These are phyloP conservation scores for Arctostaphylos glauca DNA, from an alignment of 148 eudicot species.

Conservation along the genomic window DNA sequence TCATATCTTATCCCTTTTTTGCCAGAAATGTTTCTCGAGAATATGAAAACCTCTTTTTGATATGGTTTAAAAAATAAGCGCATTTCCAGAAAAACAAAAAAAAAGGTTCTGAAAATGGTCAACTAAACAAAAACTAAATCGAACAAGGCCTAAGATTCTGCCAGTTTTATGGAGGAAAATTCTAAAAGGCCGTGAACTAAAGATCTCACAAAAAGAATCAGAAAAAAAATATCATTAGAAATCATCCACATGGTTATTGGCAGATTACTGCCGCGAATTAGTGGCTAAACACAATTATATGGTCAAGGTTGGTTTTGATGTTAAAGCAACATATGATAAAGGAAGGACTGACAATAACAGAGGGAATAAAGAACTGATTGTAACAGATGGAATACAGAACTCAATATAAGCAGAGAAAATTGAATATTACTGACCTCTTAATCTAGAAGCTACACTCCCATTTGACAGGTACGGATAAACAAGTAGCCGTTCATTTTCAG, in stretches of 20 bases:
- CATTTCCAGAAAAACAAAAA: too few species aligned
- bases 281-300: not conserved
- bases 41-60: too few species aligned
- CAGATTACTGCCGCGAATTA: not conserved
- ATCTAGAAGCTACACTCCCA: conserved; percentile 88
- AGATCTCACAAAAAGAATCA: not conserved
- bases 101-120: not conserved
- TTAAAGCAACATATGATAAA: not conserved
- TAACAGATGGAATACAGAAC: not conserved
- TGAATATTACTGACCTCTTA: conserved; percentile 58
- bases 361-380: not conserved
- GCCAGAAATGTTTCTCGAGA: too few species aligned
- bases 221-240: not conserved
- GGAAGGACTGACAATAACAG: not conserved
- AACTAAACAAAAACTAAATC: too few species aligned
- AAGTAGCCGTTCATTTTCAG: conserved; percentile 80
- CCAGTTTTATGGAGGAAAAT: not conserved
- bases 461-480: conserved; percentile 86
- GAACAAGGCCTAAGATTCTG: not conserved
- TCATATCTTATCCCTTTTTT: too few species aligned
- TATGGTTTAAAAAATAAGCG: too few species aligned
- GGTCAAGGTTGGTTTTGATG: not conserved
- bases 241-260: not conserved
- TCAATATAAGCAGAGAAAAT: not conserved
- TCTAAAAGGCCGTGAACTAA: conserved; percentile 4